phyloP scores from a whole-genome alignment of 805 yeast species.

The Yueomyces sinensis region DNA sequence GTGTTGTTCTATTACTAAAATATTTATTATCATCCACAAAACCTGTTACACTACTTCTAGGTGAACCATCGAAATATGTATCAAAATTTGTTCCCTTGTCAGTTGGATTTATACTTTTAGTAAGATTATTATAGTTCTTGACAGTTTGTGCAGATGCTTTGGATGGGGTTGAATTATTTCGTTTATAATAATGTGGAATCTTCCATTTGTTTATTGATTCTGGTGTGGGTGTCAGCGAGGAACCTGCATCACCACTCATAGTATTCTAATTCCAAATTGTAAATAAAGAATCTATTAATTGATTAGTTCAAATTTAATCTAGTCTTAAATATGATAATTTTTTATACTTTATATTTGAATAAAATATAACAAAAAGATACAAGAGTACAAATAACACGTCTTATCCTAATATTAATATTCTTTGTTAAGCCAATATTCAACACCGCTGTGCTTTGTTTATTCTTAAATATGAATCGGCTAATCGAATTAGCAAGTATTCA shows the following conservation, averaged over 20 bases:
- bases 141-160: neutral
- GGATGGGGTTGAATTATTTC: slow-evolving; percentile 2
- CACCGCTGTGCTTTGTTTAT: no score
- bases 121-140: neutral
- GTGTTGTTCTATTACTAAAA: neutral
- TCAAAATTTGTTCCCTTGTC: neutral
- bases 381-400: no score
- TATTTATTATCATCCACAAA: slow-evolving; percentile 5
- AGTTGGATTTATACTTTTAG: neutral
- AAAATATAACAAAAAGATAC: no score
- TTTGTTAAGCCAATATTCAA: no score
- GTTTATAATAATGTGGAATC: slow-evolving; percentile 22
- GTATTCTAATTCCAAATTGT: no score
- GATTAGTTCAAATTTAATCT: no score
- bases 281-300: no score
- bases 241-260: neutral
- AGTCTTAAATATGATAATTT: no score
- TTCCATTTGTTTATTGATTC: neutral
- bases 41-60: slow-evolving; percentile 1
- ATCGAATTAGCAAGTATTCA: no score
- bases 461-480: no score
- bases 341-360: no score
- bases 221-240: neutral
- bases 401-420: no score
- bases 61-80: neutral